Percentiles rank a stretch among this genome's conserved stretches.
Evolutionary conservation across 495 filamentous ascomycete genomes (phyloP).

Genomic region (Aspergillus cristatus): DNA sequence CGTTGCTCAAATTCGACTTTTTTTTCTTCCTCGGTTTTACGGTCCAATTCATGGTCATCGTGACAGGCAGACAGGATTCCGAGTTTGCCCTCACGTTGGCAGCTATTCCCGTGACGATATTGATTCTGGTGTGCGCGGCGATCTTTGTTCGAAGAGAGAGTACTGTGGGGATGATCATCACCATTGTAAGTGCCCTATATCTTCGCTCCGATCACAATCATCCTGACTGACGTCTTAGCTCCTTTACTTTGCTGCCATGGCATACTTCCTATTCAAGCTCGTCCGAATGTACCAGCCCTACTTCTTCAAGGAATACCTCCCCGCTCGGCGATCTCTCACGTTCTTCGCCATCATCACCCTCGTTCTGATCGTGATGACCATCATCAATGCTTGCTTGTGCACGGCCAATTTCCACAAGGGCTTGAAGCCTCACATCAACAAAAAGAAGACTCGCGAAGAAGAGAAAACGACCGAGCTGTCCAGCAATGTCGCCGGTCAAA

Average conservation of each 20-base stretch:
- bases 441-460: conserved; percentile 51
- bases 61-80: conserved; percentile 53
- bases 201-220: neutral
- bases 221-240: conserved; percentile 34
- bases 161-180: conserved; percentile 60
- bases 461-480: conserved; percentile 72
- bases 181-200: conserved; percentile 50
- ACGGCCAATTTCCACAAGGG: conserved; percentile 85
- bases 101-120: conserved; percentile 82
- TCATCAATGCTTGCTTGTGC: conserved; percentile 79
- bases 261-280: conserved; percentile 97
- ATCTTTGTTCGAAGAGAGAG: conserved; percentile 77
- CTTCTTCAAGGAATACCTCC: conserved; percentile 48
- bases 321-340: conserved; percentile 72
- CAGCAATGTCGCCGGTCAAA: conserved; percentile 33
- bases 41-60: conserved; percentile 92
- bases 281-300: conserved; percentile 76
- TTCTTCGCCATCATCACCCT: conserved; percentile 92
- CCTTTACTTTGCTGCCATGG: conserved; percentile 80
- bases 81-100: conserved; percentile 83
- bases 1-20: conserved; percentile 96
- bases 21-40: conserved; percentile 99
- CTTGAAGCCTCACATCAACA: conserved; percentile 75
- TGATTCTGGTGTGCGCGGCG: conserved; percentile 75
- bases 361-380: conserved; percentile 77